Conservation (phyloP, 1,284 basidiomycete species). For the Inonotus obliquus region DNA sequence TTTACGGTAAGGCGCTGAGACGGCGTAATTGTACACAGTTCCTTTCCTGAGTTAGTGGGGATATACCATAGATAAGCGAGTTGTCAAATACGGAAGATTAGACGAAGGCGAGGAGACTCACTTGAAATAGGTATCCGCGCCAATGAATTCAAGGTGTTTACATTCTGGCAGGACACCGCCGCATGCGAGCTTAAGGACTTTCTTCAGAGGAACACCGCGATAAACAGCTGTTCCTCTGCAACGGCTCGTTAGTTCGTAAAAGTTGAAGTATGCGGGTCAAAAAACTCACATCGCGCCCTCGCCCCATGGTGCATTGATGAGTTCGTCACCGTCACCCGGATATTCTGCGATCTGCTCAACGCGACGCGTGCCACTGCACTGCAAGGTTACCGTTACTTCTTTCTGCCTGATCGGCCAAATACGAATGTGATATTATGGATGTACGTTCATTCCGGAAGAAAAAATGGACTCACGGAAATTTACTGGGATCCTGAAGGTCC, state of each 20-base stretch:
- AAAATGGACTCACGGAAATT: constrained; percentile 39
- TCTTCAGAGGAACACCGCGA: constrained; percentile 49
- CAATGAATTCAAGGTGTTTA: constrained; percentile 51
- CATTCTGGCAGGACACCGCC: constrained; percentile 46
- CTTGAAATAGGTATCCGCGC: constrained; percentile 59
- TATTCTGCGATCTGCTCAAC: constrained; percentile 51
- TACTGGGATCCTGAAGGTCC: constrained; percentile 41
- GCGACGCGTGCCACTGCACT: constrained; percentile 51
- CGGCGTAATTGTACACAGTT: constrained; percentile 49
- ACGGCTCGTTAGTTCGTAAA: too few species aligned
- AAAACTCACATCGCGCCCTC: constrained; percentile 50
- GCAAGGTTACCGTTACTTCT: constrained; percentile 48
- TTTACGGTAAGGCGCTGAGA: constrained; percentile 50
- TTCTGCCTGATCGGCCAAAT: constrained; percentile 32
- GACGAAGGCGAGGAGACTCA: constrained; percentile 21
- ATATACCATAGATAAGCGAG: not conserved
- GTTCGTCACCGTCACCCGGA: constrained; percentile 54
- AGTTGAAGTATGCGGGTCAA: not conserved
- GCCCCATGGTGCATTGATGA: constrained; percentile 53
- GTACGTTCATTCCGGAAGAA: not conserved
- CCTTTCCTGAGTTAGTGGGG: constrained; percentile 41
- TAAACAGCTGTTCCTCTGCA: constrained; percentile 39
- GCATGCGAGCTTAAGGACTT: constrained; percentile 48
- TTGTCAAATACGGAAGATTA: not conserved
- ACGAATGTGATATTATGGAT: not conserved